Evolutionary conservation across 345 rosid species (phyloP), one percentile per base, ranked within the genome.

Genomic region (Trapa bicornis): DNA sequence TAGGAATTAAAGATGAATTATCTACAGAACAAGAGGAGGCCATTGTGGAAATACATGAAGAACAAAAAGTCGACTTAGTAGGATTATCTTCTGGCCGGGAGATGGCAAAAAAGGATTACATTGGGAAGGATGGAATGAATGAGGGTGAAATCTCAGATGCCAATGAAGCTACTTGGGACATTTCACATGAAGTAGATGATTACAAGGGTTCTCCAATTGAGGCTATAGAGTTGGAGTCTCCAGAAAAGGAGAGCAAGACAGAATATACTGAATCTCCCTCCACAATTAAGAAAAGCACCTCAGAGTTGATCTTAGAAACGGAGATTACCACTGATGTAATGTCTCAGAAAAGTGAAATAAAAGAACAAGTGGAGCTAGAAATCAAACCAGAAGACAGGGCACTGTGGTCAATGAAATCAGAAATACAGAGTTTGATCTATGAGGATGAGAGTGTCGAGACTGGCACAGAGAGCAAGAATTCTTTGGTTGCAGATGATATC

Each of bases 41-140:
- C 33, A 57, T n/a, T n/a, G n/a, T 8, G 11, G 36, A 58, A 4
- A 9, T 1, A 57, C 15, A 58, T 11, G 16, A 33, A 6, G 63
- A 58, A 58, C 37, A 57, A 57, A 33, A 57, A 0, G 62, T 57
- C 12, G 62, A 29, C 37, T 29, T 32, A 11, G 16, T 35, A 32
- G 12, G 35, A 58, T 58, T 58, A 58, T 58, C 63, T 58, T 58
- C 63, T 58, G 37, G 38, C 32, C 62, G 47, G 65, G 72, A 32
- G 53, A 38, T 58, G 70, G 37, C 15, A 48, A 67, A 65, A 45
- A 73, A 68, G 39, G 68, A 53, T 37, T 48, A 66, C 70, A 43
- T 65, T 47, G 48, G 38, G 61, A 61, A 52, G 63, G 72, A 65
- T 61, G 61, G 65, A 22, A 53, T 17, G 6, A 67, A 47, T 38